Conservation (phyloP, 2,329 filamentous ascomycete genomes). For the Trichoderma harzianum region DNA sequence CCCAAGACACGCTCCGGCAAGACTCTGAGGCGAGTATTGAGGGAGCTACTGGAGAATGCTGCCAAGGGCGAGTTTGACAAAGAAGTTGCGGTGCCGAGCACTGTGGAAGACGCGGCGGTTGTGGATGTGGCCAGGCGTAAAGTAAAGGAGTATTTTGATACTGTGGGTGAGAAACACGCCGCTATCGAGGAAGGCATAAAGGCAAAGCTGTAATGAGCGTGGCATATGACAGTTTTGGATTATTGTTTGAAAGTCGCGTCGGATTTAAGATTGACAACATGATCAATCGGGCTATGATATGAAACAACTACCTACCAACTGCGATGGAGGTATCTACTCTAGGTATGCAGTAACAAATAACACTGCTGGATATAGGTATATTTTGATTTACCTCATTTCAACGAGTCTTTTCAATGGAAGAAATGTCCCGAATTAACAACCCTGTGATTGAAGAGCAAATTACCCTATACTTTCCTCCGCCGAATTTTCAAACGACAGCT, state of each 20-base stretch:
- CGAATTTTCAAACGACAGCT: neutral
- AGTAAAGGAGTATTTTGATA: slow-evolving; percentile 72
- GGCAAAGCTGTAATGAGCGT: slow-evolving; percentile 46
- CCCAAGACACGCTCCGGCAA: slow-evolving; percentile 92
- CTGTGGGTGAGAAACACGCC: slow-evolving; percentile 41
- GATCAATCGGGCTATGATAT: neutral
- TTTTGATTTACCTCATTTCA: neutral
- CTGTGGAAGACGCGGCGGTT: slow-evolving; percentile 75
- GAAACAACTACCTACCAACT: neutral
- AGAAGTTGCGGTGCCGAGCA: slow-evolving; percentile 72
- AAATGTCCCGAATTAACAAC: neutral
- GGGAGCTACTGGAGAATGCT: slow-evolving; percentile 81
- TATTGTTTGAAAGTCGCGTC: neutral
- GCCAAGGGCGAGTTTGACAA: slow-evolving; percentile 69
- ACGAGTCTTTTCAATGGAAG: neutral
- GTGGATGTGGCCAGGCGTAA: slow-evolving; percentile 70
- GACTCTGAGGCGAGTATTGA: slow-evolving; percentile 75
- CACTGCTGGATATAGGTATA: neutral
- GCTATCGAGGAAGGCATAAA: slow-evolving; percentile 47
- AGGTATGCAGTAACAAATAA: neutral
- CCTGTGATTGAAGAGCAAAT: neutral
- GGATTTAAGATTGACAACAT: neutral
- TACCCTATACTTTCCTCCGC: neutral
- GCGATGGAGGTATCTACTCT: neutral
- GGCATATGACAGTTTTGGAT: neutral